phyloP scores from a whole-genome alignment of 208 protist genomes.

The Strigomonas galati region DNA sequence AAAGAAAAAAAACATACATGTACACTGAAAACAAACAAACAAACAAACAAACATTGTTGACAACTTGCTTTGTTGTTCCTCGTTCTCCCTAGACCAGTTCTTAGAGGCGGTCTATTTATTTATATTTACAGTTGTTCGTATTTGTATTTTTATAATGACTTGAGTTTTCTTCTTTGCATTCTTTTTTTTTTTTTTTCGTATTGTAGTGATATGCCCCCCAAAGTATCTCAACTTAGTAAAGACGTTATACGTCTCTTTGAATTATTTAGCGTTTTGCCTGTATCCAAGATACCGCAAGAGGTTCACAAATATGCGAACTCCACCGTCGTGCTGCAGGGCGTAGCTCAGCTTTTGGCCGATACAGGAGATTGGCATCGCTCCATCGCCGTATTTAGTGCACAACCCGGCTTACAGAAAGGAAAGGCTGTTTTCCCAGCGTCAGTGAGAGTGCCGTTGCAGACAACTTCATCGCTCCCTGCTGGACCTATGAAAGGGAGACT shows the following conservation, averaged over 20 bases:
- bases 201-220: not conserved
- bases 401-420: not conserved
- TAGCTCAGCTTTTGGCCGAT: not conserved
- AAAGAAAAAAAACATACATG: not conserved
- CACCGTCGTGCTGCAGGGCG: not conserved
- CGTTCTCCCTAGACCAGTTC: no score
- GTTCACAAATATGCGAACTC: slow-evolving; percentile 11
- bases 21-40: no score
- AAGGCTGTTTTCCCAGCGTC: no score
- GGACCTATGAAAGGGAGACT: no score
- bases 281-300: not conserved
- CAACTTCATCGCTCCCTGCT: no score
- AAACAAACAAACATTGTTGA: no score
- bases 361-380: slow-evolving; percentile 4
- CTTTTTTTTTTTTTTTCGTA: not conserved
- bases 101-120: no score
- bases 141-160: no score
- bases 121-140: no score
- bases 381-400: not conserved
- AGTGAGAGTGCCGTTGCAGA: no score
- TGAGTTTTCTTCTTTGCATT: not conserved
- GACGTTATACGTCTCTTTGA: not conserved
- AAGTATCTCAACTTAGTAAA: not conserved
- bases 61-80: no score
- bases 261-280: not conserved